These are phyloP conservation scores for Aspergillus pseudotamarii DNA, from an alignment of 2,329 filamentous ascomycete genomes.

Conservation along the genomic window DNA sequence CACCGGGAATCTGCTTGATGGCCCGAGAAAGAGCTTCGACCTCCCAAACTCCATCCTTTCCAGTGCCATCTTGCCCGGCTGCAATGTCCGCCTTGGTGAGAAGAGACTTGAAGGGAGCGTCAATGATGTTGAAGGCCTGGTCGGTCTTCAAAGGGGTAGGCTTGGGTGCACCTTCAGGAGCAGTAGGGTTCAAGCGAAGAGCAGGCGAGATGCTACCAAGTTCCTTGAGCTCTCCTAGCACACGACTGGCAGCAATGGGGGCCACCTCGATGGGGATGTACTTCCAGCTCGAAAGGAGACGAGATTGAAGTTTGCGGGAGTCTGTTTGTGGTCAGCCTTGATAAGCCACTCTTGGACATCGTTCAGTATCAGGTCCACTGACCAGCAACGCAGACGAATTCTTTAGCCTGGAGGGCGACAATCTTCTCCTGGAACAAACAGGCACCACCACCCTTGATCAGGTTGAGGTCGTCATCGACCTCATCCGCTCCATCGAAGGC, in stretches of 20 bases:
- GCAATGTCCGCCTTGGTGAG: constrained; percentile 63
- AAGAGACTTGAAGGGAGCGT: constrained; percentile 82
- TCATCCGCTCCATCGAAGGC: constrained; percentile 97
- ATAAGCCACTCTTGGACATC: background rate
- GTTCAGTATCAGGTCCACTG: constrained; percentile 30
- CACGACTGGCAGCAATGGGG: constrained; percentile 76
- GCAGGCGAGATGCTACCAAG: constrained; percentile 73
- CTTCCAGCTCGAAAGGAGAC: constrained; percentile 77
- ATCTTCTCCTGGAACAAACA: constrained; percentile 98
- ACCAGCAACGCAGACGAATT: constrained; percentile 87
- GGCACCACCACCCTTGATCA: constrained; percentile 97
- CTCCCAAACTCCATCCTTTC: constrained; percentile 73
- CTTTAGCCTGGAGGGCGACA: constrained; percentile 79
- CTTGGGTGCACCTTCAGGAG: constrained; percentile 55
- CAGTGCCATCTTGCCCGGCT: constrained; percentile 53
- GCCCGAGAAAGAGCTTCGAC: constrained; percentile 72
- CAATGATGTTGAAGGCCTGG: constrained; percentile 86
- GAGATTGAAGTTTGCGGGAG: constrained; percentile 82
- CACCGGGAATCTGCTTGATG: constrained; percentile 81
- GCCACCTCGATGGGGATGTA: constrained; percentile 91
- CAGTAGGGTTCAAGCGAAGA: constrained; percentile 70
- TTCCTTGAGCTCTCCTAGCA: constrained; percentile 70
- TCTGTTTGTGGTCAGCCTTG: constrained; percentile 54
- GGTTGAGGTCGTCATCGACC: constrained; percentile 90
- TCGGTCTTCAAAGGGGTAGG: constrained; percentile 83